A percentile compares a stretch with the other conserved stretches of the same genome.
Evolutionary conservation across 164 flowering plant species (phyloP).

Genomic region (Umbilicus rupestris): DNA sequence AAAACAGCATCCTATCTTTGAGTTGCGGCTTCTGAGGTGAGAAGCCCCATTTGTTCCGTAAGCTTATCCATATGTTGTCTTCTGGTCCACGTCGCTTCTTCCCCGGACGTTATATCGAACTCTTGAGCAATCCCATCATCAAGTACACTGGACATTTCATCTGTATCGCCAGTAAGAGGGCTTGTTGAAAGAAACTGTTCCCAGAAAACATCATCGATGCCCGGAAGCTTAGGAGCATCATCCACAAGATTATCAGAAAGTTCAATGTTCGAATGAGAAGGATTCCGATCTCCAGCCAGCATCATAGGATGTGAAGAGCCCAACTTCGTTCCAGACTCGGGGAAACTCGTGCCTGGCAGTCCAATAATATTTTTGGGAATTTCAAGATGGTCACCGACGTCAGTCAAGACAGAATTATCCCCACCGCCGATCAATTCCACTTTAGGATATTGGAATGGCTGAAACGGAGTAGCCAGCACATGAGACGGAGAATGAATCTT

Average conservation of each 20-base stretch:
- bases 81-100: constrained; percentile 21
- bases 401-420: constrained; percentile 15
- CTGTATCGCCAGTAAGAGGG: constrained; percentile 32
- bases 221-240: constrained; percentile 36
- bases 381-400: constrained; percentile 15
- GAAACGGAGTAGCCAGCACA: constrained; percentile 9
- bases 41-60: constrained; percentile 52
- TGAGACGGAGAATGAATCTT: constrained; percentile 26
- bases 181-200: constrained; percentile 50
- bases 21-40: constrained; percentile 22
- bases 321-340: not conserved
- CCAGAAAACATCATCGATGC: constrained; percentile 58
- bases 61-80: constrained; percentile 34
- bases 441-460: constrained; percentile 15
- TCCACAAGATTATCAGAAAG: constrained; percentile 20
- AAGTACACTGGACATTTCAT: constrained; percentile 26
- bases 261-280: not conserved
- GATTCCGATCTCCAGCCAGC: constrained; percentile 19
- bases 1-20: constrained; percentile 13
- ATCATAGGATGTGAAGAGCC: constrained; percentile 14
- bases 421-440: constrained; percentile 9
- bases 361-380: not conserved
- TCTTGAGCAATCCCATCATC: constrained; percentile 20
- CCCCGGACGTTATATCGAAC: constrained; percentile 14
- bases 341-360: not conserved